Percentiles rank a stretch among this genome's conserved stretches.
Conservation (phyloP, 345 rosid species). For the Salix koriyanagi region DNA sequence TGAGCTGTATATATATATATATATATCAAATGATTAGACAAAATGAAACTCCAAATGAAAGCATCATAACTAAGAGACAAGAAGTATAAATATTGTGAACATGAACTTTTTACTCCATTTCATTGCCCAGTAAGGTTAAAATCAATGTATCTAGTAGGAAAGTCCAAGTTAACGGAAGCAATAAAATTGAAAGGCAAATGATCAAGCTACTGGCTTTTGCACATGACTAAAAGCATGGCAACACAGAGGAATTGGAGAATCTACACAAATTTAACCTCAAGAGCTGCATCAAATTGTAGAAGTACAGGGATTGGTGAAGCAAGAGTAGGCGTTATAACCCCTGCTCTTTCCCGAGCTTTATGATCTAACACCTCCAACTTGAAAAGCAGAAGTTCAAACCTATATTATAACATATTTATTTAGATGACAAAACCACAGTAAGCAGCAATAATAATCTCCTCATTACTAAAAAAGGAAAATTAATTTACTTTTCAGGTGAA, state of each 20-base stretch:
- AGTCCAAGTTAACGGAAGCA: background rate
- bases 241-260: constrained; percentile 3
- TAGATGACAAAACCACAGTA: background rate
- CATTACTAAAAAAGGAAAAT: background rate
- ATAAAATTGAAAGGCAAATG: background rate
- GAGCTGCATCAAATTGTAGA: constrained; percentile 77
- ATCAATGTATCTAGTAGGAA: background rate
- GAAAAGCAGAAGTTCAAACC: constrained; percentile 78
- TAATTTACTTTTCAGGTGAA: constrained; percentile 59
- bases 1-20: background rate
- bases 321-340: constrained; percentile 77
- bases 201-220: background rate
- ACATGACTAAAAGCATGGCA: constrained; percentile 1
- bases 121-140: background rate
- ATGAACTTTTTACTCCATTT: background rate
- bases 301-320: constrained; percentile 80
- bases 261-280: constrained; percentile 55
- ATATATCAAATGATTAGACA: constrained; percentile 1
- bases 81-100: background rate
- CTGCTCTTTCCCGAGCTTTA: constrained; percentile 94
- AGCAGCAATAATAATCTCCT: background rate
- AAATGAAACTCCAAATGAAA: background rate
- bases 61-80: background rate
- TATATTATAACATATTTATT: constrained; percentile 17
- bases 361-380: constrained; percentile 97